phyloP scores from a whole-genome alignment of 768 basidiomycete genomes.

The Lactifluus echinatus region DNA sequence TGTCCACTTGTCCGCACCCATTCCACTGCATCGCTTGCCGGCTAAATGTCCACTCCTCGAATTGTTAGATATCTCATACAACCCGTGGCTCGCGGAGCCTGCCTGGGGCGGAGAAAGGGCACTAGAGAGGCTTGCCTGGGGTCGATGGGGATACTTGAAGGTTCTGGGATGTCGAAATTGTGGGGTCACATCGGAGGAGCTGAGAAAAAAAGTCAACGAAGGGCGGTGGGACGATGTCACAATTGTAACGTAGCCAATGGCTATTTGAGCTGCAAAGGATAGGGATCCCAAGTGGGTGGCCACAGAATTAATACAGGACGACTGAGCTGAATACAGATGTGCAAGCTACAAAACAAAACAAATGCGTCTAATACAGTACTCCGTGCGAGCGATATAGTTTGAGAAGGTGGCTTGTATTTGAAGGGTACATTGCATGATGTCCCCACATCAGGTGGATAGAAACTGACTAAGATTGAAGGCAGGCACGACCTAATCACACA shows the following conservation, averaged over 20 bases:
- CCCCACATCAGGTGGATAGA: constrained; percentile 4
- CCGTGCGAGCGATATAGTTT: neutral
- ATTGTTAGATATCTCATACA: constrained; percentile 62
- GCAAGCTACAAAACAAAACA: constrained; percentile 12
- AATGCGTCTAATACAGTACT: neutral
- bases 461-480: constrained; percentile 10
- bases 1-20: constrained; percentile 38
- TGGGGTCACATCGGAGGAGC: constrained; percentile 34
- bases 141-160: constrained; percentile 42
- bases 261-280: neutral
- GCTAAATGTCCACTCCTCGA: constrained; percentile 51
- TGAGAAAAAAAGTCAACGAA: constrained; percentile 41
- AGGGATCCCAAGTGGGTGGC: neutral
- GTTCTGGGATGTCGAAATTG: constrained; percentile 52
- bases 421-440: neutral
- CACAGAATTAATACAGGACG: neutral
- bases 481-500: constrained; percentile 5
- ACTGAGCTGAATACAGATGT: constrained; percentile 16
- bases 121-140: constrained; percentile 51
- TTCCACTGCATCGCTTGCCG: constrained; percentile 51
- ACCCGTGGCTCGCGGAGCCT: constrained; percentile 35
- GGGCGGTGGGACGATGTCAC: constrained; percentile 59
- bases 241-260: constrained; percentile 32
- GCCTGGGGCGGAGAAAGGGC: constrained; percentile 28
- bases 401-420: constrained; percentile 4